Conservation (phyloP, 2,329 filamentous ascomycete genomes). For the Teratosphaeria epicoccoides region DNA sequence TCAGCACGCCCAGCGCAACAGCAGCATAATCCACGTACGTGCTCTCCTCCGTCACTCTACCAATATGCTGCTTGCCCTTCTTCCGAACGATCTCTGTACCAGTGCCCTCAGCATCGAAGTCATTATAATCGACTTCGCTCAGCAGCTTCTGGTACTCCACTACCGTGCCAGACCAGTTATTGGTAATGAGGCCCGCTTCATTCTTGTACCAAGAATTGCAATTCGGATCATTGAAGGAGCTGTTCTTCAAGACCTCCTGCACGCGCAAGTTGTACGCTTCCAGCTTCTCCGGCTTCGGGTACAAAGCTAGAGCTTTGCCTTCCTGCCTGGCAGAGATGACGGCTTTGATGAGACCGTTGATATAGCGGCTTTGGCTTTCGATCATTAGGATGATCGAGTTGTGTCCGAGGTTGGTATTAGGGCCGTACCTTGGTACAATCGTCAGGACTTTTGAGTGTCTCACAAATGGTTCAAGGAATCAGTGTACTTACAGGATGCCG, state of each 20-base stretch:
- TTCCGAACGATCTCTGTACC: constrained; percentile 25
- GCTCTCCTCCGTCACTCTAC: constrained; percentile 38
- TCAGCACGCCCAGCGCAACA: constrained; percentile 27
- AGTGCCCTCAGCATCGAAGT: constrained; percentile 32
- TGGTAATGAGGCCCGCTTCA: constrained; percentile 43
- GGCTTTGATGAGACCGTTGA: constrained; percentile 40
- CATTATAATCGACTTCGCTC: constrained; percentile 33
- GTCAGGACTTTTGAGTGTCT: too few relatives aligned
- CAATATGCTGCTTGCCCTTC: constrained; percentile 29
- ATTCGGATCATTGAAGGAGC: constrained; percentile 43
- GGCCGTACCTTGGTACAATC: too few relatives aligned
- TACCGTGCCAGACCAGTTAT: constrained; percentile 46
- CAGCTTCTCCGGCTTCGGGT: constrained; percentile 32
- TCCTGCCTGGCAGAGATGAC: constrained; percentile 36
- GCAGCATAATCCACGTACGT: constrained; percentile 29
- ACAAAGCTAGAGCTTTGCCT: constrained; percentile 34
- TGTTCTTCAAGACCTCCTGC: constrained; percentile 34
- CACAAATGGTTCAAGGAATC: too few relatives aligned
- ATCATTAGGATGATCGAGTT: constrained; percentile 49
- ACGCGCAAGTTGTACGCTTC: constrained; percentile 38
- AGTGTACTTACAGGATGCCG: constrained; percentile 46
- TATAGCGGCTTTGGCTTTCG: constrained; percentile 46
- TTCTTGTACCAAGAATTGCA: constrained; percentile 50
- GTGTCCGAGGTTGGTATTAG: constrained; percentile 42
- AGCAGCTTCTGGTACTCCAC: constrained; percentile 44